Evolutionary conservation across 176 grass and related monocot species (phyloP), one percentile per base, ranked within the genome.

Genomic region (Carex parvula): DNA sequence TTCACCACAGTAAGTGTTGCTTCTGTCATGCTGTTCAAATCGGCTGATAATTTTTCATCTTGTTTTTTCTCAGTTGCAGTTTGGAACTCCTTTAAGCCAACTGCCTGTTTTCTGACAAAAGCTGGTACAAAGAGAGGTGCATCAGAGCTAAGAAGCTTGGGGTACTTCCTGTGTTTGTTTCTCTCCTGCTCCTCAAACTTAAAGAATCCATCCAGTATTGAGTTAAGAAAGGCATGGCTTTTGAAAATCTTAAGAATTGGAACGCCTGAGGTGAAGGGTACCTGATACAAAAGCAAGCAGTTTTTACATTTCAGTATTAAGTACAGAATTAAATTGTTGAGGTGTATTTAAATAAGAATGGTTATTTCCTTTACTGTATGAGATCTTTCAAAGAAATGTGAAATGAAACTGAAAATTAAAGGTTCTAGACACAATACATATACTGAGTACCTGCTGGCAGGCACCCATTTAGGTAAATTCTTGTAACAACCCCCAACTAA

Each of bases 141-240:
- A 75, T 90, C 90, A 70, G 89, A 87, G 29, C 84, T 97, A 62
- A 74, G 84, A 16, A 94, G 83, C 83, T 86, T 82, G 76, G 63
- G 87, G 50, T 78, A 84, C 32, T 90, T 88, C 48, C 89, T 78
- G 72, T 80, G 88, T 53, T 70, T 68, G 54, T 79, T 87, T 9
- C 84, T 88, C 80, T 97, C 92, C 50, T 86, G 88, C 48, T 82
- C 82, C 64, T 97, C 95, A 18, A 94, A 94, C 79, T 37, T 90
- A 85, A 93, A 82, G 70, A 98, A 93, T 70, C 94, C 92, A 86
- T 98, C 89, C 80, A 98, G 87, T 16, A 98, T 53, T 48, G 89
- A 94, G 8, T 82, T 86, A 46, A 67, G 86, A 62, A 85, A 58
- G 79, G 61, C 88, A 33, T 88, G 87, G 21, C 59, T 82, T 86